Evolutionary conservation across 495 filamentous ascomycete species (phyloP), one percentile per base, ranked within the genome.

Genomic region (Parachaetomium inaequale): DNA sequence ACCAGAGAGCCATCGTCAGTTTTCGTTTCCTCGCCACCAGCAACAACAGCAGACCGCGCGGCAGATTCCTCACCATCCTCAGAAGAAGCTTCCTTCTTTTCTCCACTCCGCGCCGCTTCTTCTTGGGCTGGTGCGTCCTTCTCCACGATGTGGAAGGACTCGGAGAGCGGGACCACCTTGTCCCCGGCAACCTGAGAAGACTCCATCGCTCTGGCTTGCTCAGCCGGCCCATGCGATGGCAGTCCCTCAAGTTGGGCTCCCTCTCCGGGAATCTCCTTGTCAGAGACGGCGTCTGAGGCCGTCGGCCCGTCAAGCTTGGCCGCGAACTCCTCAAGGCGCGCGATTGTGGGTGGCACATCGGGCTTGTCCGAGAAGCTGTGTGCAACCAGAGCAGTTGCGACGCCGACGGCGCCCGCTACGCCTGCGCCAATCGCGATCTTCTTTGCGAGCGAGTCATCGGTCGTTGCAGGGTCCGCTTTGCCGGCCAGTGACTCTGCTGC

Each of bases 61-160:
- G 55, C 62, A 62, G 68, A 65, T 69, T 72, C 70, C 71, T 74
- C 70, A 72, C 72, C 68, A 66, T 68, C 65, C 68, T 73, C 57
- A 49, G 68, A 66, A 70, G 65, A 64, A 65, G 63, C 65, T 63
- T 61, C 59, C 65, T 69, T 63, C 45, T 63, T 58, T 21, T 68
- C 43, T 28, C 50, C 65, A 49, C 28, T 62, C 55, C 58, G 58
- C 52, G 61, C 67, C 66, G 58, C 67, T 66, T 69, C 71, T 67
- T 70, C 67, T 49, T 65, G 68, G 62, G 68, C 68, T 52, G 65
- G 61, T 63, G 64, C 40, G 19, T 67, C 67, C 59, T 63, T 72
- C 29, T 73, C 73, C 23, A 76, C 66, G 1, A 74, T 55, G 64
- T 70, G 68, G 62, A 77, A 74, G 28, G 76, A 72, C 58, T 77